Evolutionary conservation across 305 asterid species (phyloP).

Genomic region (Euphrasia arctica): DNA sequence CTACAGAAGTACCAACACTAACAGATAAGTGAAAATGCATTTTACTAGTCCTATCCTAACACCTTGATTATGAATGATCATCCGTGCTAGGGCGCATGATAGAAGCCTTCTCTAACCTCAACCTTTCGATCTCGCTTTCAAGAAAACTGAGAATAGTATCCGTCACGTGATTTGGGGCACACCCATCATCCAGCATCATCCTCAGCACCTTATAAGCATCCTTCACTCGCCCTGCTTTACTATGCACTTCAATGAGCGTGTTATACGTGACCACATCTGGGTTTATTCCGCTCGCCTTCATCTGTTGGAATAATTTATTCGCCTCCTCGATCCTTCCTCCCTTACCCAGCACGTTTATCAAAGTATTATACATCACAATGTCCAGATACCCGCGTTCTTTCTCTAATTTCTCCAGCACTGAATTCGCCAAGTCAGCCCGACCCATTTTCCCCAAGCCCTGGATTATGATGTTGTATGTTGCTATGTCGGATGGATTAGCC

Average conservation of each 20-base stretch:
- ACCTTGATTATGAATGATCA: slow-evolving; percentile 30
- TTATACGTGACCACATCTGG: slow-evolving; percentile 92
- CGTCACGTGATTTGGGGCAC: slow-evolving; percentile 89
- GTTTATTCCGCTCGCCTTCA: slow-evolving; percentile 73
- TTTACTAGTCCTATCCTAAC: not conserved
- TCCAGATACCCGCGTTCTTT: slow-evolving; percentile 88
- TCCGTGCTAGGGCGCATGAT: slow-evolving; percentile 37
- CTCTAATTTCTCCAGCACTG: slow-evolving; percentile 64
- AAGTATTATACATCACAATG: slow-evolving; percentile 87
- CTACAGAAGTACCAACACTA: too few species aligned
- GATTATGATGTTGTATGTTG: slow-evolving; percentile 74
- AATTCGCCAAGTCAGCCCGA: slow-evolving; percentile 79
- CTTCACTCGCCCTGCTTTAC: slow-evolving; percentile 68
- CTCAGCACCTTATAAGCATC: slow-evolving; percentile 76
- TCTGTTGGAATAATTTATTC: slow-evolving; percentile 58
- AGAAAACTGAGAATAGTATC: slow-evolving; percentile 79
- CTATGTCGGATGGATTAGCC: slow-evolving; percentile 65
- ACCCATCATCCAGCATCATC: slow-evolving; percentile 92
- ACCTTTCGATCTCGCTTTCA: slow-evolving; percentile 67
- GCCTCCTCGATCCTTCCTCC: slow-evolving; percentile 78
- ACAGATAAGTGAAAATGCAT: too few species aligned
- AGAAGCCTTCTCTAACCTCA: slow-evolving; percentile 63
- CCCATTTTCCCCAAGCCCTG: slow-evolving; percentile 94
- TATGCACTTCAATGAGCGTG: slow-evolving; percentile 84
- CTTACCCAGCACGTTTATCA: slow-evolving; percentile 87